phyloP scores from a whole-genome alignment of 2,329 filamentous ascomycete species.

The Colletotrichum karsti region DNA sequence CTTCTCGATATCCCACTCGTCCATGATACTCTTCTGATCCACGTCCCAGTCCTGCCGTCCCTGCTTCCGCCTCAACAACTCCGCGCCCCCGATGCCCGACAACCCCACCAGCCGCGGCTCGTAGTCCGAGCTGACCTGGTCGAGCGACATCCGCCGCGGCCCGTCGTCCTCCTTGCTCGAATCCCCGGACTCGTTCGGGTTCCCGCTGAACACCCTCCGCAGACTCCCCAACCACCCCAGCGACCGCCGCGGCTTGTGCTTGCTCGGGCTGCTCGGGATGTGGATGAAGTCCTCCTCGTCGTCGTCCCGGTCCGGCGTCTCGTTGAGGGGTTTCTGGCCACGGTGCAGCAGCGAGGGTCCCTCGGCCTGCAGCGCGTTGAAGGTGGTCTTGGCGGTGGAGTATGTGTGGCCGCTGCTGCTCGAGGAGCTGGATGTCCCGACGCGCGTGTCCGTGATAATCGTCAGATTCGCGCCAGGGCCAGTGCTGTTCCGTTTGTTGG shows the following conservation, averaged over 20 bases:
- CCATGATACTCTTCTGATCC: slow-evolving; percentile 63
- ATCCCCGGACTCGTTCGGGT: slow-evolving; percentile 41
- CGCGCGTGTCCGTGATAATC: slow-evolving; percentile 29
- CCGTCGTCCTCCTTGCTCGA: slow-evolving; percentile 32
- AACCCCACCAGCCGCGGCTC: slow-evolving; percentile 53
- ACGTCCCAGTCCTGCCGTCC: slow-evolving; percentile 64
- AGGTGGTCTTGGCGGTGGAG: slow-evolving; percentile 63
- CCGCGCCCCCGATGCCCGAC: slow-evolving; percentile 51
- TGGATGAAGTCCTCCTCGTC: slow-evolving; percentile 40
- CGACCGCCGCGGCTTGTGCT: slow-evolving; percentile 58
- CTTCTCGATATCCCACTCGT: slow-evolving; percentile 80
- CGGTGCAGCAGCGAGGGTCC: slow-evolving; percentile 57
- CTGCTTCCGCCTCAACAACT: slow-evolving; percentile 61
- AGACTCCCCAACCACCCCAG: slow-evolving; percentile 75
- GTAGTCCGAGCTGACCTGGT: slow-evolving; percentile 50
- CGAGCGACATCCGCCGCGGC: slow-evolving; percentile 35
- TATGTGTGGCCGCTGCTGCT: slow-evolving; percentile 53
- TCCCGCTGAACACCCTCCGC: slow-evolving; percentile 67
- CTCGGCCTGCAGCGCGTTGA: slow-evolving; percentile 60
- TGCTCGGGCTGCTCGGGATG: slow-evolving; percentile 63
- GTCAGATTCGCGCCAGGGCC: slow-evolving; percentile 21
- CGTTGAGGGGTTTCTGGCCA: not conserved
- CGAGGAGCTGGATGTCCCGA: slow-evolving; percentile 40
- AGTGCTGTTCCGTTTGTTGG: slow-evolving; percentile 24
- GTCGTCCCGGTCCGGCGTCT: slow-evolving; percentile 44